Conservation (phyloP, 1,284 basidiomycete genomes). For the Marasmius tenuissimus region DNA sequence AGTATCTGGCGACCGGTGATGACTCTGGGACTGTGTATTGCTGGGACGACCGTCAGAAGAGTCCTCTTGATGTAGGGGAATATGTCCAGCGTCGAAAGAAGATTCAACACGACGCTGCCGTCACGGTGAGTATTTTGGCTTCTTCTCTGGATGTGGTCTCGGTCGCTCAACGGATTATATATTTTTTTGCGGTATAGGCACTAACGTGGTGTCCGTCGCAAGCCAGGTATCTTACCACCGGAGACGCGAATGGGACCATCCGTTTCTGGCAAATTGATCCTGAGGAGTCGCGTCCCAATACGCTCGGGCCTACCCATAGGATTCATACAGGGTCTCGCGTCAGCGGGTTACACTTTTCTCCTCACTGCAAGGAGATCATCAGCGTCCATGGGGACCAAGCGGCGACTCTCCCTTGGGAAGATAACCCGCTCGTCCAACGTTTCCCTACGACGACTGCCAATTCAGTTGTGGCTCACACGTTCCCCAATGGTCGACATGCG, state of each 20-base stretch:
- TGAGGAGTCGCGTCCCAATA: constrained; percentile 44
- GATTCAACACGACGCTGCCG: constrained; percentile 53
- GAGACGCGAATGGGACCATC: constrained; percentile 81
- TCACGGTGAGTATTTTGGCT: constrained; percentile 46
- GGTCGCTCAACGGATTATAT: background rate
- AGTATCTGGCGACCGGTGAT: constrained; percentile 53
- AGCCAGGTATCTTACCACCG: constrained; percentile 79
- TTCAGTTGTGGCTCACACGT: constrained; percentile 56
- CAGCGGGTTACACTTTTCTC: constrained; percentile 83
- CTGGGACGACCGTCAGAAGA: constrained; percentile 49
- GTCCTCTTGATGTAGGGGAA: constrained; percentile 55
- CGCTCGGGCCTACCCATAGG: constrained; percentile 51
- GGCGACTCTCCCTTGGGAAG: background rate
- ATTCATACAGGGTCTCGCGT: constrained; percentile 69
- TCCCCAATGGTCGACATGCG: constrained; percentile 47
- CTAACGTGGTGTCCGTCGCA: constrained; percentile 94
- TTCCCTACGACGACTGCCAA: constrained; percentile 33
- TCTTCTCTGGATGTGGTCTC: background rate
- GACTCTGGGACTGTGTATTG: constrained; percentile 48
- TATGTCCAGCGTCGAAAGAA: constrained; percentile 52
- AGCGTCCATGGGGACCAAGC: constrained; percentile 71
- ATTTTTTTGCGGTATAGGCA: constrained; percentile 49
- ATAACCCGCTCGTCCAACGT: background rate
- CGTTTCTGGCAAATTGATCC: constrained; percentile 71
- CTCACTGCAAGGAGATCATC: constrained; percentile 86